These are phyloP conservation scores for Leishmania braziliensis DNA, from an alignment of 208 protist species.

Conservation along the genomic window DNA sequence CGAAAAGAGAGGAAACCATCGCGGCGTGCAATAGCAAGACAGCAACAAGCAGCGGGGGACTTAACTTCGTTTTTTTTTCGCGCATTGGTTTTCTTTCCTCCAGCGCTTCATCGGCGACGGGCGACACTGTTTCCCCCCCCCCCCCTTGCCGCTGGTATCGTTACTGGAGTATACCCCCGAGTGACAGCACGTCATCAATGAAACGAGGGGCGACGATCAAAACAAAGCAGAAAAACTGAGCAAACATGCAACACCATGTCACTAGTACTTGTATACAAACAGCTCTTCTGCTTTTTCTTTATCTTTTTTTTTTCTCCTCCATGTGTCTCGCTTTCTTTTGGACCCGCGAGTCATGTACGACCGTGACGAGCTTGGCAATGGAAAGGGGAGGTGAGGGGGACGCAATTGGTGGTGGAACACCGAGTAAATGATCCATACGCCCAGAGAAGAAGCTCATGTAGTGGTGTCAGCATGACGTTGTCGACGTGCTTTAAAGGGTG, in stretches of 20 bases:
- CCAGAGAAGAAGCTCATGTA: not conserved
- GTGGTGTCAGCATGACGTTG: not conserved
- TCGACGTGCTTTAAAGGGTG: not conserved
- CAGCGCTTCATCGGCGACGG: not conserved
- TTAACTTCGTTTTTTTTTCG: constrained; percentile 10
- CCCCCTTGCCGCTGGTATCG: not conserved
- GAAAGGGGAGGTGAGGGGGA: not conserved
- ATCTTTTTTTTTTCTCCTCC: not conserved
- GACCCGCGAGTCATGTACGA: not conserved
- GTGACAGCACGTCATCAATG: not conserved
- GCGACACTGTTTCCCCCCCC: not conserved
- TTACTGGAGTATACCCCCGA: not conserved
- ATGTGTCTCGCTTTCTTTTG: not conserved
- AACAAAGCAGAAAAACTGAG: not conserved
- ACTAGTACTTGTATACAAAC: too few species aligned
- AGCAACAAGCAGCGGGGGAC: not conserved
- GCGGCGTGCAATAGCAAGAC: not conserved
- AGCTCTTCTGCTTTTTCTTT: too few species aligned
- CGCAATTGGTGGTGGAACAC: not conserved
- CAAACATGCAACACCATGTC: not conserved
- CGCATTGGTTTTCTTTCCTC: constrained; percentile 7
- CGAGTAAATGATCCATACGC: not conserved
- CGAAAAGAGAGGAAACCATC: not conserved
- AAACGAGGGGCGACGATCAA: too few species aligned
- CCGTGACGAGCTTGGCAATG: not conserved